phyloP scores from a whole-genome alignment of 2,329 filamentous ascomycete genomes.

The Phaeomoniella chlamydospora region DNA sequence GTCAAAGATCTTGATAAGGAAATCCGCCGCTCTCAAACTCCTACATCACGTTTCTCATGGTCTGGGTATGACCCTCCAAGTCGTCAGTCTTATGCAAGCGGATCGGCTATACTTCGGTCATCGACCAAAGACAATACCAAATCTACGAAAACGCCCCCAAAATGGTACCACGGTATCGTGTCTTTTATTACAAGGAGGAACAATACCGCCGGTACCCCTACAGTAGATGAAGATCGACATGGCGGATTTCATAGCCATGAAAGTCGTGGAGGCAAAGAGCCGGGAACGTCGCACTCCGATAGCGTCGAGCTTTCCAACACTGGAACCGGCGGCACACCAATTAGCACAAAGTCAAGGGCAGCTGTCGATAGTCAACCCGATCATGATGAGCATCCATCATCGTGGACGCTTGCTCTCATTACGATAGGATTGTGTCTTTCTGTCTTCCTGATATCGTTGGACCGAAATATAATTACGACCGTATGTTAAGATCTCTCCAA shows the following conservation, averaged over 20 bases:
- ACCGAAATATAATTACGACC: constrained; percentile 12
- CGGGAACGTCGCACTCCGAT: neutral
- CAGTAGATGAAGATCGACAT: no score
- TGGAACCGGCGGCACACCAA: no score
- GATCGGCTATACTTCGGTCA: neutral
- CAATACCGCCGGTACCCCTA: neutral
- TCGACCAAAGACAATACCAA: neutral
- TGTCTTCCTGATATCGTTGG: constrained; percentile 15
- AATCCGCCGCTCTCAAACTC: neutral
- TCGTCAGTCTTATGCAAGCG: neutral
- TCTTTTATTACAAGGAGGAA: neutral
- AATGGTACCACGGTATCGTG: no score
- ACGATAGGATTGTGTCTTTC: constrained; percentile 14
- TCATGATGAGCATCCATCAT: neutral
- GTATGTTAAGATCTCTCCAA: no score
- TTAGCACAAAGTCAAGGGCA: neutral
- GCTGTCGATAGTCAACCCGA: neutral
- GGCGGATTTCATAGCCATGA: neutral
- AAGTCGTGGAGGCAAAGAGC: neutral
- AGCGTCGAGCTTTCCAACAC: no score
- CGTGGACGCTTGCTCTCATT: constrained; percentile 5
- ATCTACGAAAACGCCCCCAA: no score
- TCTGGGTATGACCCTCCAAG: neutral
- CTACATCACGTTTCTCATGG: neutral
- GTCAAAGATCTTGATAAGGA: neutral